Percentiles rank a stretch among this genome's conserved stretches.
phyloP scores from a whole-genome alignment of 768 basidiomycete genomes.

The Cystobasidium tubakii region DNA sequence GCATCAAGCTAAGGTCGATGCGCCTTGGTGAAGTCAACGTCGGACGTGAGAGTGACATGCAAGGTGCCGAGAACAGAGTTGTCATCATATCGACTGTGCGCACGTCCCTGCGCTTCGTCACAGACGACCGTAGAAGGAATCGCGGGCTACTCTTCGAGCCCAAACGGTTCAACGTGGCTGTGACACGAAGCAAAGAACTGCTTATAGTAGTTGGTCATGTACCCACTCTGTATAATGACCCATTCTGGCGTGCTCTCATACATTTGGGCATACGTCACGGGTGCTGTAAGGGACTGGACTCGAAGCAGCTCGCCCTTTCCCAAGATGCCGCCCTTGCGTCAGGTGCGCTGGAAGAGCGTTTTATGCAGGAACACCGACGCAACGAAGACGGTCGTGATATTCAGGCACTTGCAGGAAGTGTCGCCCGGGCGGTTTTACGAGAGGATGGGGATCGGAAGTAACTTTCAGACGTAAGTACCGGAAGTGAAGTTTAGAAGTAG shows the following conservation, averaged over 20 bases:
- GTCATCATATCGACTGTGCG: slow-evolving; percentile 45
- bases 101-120: slow-evolving; percentile 46
- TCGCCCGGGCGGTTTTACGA: not conserved
- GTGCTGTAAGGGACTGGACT: slow-evolving; percentile 37
- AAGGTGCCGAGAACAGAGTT: slow-evolving; percentile 49
- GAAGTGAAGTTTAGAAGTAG: too few relatives aligned
- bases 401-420: slow-evolving; percentile 2
- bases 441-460: not conserved
- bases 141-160: slow-evolving; percentile 50
- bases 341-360: not conserved
- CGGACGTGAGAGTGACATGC: slow-evolving; percentile 50
- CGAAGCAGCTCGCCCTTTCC: not conserved
- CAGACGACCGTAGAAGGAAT: slow-evolving; percentile 45
- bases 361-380: not conserved
- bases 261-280: slow-evolving; percentile 47
- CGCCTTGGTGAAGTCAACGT: slow-evolving; percentile 48
- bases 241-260: slow-evolving; percentile 49
- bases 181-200: slow-evolving; percentile 50
- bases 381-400: not conserved
- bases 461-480: too few relatives aligned
- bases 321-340: not conserved
- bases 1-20: slow-evolving; percentile 44
- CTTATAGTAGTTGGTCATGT: slow-evolving; percentile 50
- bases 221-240: slow-evolving; percentile 44
- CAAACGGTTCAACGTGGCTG: slow-evolving; percentile 51